Evolutionary conservation across 176 grass and related monocot genomes (phyloP), one percentile per base, ranked within the genome.

Genomic region (Eleusine indica): DNA sequence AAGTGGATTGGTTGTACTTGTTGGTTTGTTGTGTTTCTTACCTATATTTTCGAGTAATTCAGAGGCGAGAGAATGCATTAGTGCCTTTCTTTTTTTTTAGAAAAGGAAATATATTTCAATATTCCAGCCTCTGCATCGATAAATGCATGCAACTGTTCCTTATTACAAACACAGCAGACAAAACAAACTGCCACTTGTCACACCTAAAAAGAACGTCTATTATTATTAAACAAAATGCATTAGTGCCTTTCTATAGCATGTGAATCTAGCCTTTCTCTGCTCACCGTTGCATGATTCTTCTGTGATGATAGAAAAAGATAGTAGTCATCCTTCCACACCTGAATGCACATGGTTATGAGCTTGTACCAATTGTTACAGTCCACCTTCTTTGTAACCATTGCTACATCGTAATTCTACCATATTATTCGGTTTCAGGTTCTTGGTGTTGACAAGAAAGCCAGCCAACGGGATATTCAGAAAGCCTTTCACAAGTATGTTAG

Each of bases 381-480:
- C 22, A 68, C 14, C n/a, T 42, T 2, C 70, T 86, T 71, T 91
- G n/a, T 78, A 38, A 86, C 8, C 2, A 39, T 81, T 77, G 6
- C 29, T 73, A 49, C 65, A 18, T 64, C 30, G 53, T 73, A 28
- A 74, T 29, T 13, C 70, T 38, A 48, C 30, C 4, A 66, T 58
- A 15, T 82, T 30, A 30, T 84, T 75, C 18, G 0, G 9, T 76
- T 94, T 56, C 89, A 98, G 96, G 93, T 92, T 80, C 92, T 98
- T 81, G 96, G 93, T 57, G 91, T 98, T 90, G 91, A 98, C 58
- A 95, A 95, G 90, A 93, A 76, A 89, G 91, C 96, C 15, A 92
- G 83, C 83, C 96, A 98, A 76, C 85, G 96, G 60, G 96, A 98
- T 79, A 95, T 98, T 86, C 85, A 94, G 78, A 98, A 98, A 87